phyloP scores from a whole-genome alignment of 768 basidiomycete genomes.

The Pseudohyphozyma bogoriensis region DNA sequence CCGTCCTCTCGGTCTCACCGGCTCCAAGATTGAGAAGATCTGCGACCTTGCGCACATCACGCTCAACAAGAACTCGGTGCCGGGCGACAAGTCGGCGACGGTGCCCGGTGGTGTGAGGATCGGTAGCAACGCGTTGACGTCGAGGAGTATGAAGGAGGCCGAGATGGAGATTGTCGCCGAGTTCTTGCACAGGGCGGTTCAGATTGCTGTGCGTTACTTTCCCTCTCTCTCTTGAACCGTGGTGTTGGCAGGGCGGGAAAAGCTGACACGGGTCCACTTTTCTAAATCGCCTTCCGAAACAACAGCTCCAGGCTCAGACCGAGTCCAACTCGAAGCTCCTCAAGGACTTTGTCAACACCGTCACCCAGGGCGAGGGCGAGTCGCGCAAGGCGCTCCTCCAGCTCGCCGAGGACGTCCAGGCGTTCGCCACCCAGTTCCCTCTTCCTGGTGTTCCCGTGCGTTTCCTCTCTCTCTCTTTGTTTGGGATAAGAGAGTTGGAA shows the following conservation, averaged over 20 bases:
- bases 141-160: constrained; percentile 78
- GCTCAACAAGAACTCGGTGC: constrained; percentile 85
- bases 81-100: constrained; percentile 89
- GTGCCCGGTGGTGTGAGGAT: constrained; percentile 95
- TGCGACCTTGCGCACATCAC: constrained; percentile 95
- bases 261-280: no score
- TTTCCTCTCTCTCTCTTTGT: background rate
- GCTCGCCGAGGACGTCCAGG: constrained; percentile 67
- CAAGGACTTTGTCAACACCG: constrained; percentile 83
- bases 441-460: constrained; percentile 67
- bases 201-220: constrained; percentile 50
- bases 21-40: constrained; percentile 95
- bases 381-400: constrained; percentile 58
- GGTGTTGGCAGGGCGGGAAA: no score
- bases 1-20: constrained; percentile 88
- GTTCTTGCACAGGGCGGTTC: constrained; percentile 89
- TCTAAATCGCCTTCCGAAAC: background rate
- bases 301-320: constrained; percentile 63
- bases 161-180: constrained; percentile 79
- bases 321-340: constrained; percentile 89
- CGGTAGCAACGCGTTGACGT: constrained; percentile 87
- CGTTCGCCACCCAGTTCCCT: constrained; percentile 79
- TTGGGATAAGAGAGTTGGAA: no score
- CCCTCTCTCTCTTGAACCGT: background rate
- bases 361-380: constrained; percentile 56